Evolutionary conservation across 1,284 basidiomycete genomes (phyloP).

Genomic region (Ustanciosporium gigantosporum): DNA sequence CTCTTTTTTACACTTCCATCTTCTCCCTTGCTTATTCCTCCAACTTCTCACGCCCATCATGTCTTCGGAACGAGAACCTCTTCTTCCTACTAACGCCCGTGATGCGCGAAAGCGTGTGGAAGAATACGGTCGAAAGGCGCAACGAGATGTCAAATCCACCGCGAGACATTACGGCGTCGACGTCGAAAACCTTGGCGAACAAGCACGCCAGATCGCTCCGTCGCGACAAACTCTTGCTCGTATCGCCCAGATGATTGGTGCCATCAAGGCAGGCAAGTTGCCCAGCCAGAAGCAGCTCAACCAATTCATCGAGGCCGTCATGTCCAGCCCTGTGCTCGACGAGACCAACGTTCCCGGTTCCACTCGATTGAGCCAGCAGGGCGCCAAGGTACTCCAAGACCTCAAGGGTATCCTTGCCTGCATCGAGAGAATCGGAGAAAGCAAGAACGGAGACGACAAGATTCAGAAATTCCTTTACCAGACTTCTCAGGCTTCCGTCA

Average conservation of each 20-base stretch:
- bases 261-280: constrained; percentile 43
- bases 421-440: constrained; percentile 41
- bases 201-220: constrained; percentile 22
- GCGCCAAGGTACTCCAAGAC: constrained; percentile 33
- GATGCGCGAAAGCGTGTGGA: constrained; percentile 15
- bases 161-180: constrained; percentile 33
- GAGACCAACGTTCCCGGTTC: constrained; percentile 31
- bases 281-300: constrained; percentile 42
- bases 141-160: constrained; percentile 30
- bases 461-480: constrained; percentile 62
- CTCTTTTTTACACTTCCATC: too few relatives aligned
- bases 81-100: constrained; percentile 30
- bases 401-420: constrained; percentile 45
- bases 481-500: constrained; percentile 56
- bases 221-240: constrained; percentile 32
- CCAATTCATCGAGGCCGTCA: constrained; percentile 32
- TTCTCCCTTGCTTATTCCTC: background rate
- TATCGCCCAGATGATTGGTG: constrained; percentile 38
- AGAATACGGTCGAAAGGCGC: constrained; percentile 15
- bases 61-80: constrained; percentile 38
- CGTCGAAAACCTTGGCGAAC: constrained; percentile 24
- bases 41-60: constrained; percentile 1
- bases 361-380: constrained; percentile 41
- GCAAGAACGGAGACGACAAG: constrained; percentile 60
- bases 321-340: constrained; percentile 42